Conservation (phyloP, 257 asterid species). For the Plantago elongata region DNA sequence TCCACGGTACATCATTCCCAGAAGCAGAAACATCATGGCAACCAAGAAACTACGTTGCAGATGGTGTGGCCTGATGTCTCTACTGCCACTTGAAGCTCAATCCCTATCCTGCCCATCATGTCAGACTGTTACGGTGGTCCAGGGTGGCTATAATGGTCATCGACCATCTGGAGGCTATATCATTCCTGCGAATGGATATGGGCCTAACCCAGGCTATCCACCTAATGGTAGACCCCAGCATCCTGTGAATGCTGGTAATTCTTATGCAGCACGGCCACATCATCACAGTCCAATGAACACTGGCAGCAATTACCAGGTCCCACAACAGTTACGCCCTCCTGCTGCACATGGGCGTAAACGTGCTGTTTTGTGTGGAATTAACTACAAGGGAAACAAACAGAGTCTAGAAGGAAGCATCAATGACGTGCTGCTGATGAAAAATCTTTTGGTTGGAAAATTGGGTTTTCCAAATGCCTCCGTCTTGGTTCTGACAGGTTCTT, state of each 20-base stretch:
- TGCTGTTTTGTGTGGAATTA: conserved; percentile 67
- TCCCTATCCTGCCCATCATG: conserved; percentile 44
- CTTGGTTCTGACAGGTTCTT: conserved; percentile 57
- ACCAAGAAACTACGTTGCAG: conserved; percentile 42
- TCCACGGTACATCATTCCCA: conserved; percentile 15
- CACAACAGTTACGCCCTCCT: conserved; percentile 27
- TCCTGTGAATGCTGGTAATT: background rate
- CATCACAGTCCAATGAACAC: conserved; percentile 13
- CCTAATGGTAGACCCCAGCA: conserved; percentile 1
- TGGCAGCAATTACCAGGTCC: conserved; percentile 19
- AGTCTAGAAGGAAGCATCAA: conserved; percentile 59
- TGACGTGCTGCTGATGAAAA: conserved; percentile 44
- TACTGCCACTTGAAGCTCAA: conserved; percentile 38
- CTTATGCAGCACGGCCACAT: background rate
- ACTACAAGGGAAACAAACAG: conserved; percentile 44
- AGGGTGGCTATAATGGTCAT: conserved; percentile 13
- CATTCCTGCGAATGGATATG: conserved; percentile 2
- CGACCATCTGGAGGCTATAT: conserved; percentile 19
- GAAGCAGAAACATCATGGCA: conserved; percentile 32
- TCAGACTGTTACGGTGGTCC: conserved; percentile 19
- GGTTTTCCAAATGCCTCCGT: conserved; percentile 61
- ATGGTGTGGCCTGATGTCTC: conserved; percentile 38
- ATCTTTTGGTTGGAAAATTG: conserved; percentile 42
- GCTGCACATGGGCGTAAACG: conserved; percentile 44
- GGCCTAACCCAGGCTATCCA: conserved; percentile 10